Evolutionary conservation across 345 rosid genomes (phyloP), one percentile per base, ranked within the genome.

Genomic region (Psidium friedrichsthalianum): DNA sequence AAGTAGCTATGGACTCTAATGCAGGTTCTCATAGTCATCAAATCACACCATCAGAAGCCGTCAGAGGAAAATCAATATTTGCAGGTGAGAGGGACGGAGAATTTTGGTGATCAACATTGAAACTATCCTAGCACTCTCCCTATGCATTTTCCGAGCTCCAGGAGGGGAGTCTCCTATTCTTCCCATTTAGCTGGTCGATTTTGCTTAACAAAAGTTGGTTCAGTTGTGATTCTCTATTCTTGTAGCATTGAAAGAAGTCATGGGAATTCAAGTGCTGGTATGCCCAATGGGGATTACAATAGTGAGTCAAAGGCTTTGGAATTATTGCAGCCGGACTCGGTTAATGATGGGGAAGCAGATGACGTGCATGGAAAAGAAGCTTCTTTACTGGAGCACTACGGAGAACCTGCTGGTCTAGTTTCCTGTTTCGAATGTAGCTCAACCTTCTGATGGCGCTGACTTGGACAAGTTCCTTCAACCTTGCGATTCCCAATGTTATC

Each of bases 11-110:
- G 83, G 27, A 64, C 22, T 83, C 57, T 56, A 85, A 83, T 86
- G 89, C 89, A 93, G 98, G 94, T 85, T 89, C 86, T 83, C 93
- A 92, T 80, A 91, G 83, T 83, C 91, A 87, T 51, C 85, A 86
- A 15, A 83, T 90, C 80, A 91, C 87, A 84, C 86, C 86, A 81
- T 74, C 88, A 36, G 88, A 92, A 47, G 86, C 85, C 85, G 85
- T 83, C 85, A 89, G 90, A 44, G 47, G 95, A 83, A 96, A 94
- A 92, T 93, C 88, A 90, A 87, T 88, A 86, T 98, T 98, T 92
- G 5, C 94, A 94, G 76, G 98, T 95, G 36, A 93, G 87, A 87
- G 91, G 94, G 89, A 93, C 93, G 14, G 94, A 96, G 92, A 92
- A 90, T 87, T 92, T 90, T 83, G 91, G 93, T 47, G 91, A 90